Evolutionary conservation across 495 filamentous ascomycete species (phyloP).

Genomic region (Penicillium robsamsonii): DNA sequence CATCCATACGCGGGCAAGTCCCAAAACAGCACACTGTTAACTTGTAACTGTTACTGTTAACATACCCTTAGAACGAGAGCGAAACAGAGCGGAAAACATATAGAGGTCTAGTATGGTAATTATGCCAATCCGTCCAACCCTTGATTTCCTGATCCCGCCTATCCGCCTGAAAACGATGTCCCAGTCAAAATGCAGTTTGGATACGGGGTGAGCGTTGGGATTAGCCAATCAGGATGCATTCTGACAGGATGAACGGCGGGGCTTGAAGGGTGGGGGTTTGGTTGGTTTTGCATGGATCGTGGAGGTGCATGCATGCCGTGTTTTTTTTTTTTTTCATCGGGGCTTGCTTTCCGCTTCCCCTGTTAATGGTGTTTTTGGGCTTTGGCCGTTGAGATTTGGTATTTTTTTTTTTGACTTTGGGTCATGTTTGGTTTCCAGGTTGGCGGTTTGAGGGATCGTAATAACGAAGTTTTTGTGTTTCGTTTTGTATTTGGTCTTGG

Average conservation of each 20-base stretch:
- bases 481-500: background rate
- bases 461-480: background rate
- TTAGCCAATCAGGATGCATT: slow-evolving; percentile 21
- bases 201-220: slow-evolving; percentile 7
- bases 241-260: slow-evolving; percentile 32
- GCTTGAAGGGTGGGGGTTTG: slow-evolving; percentile 7
- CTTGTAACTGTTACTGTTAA: no score
- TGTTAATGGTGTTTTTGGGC: background rate
- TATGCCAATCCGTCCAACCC: no score
- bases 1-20: background rate
- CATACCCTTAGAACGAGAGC: background rate
- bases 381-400: slow-evolving; percentile 1
- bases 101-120: no score
- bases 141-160: background rate
- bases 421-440: background rate
- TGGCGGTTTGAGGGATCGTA: background rate
- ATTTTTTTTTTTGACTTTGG: background rate
- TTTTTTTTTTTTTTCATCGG: background rate
- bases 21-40: background rate
- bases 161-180: background rate
- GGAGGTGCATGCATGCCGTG: slow-evolving; percentile 8
- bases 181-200: background rate
- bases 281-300: slow-evolving; percentile 12
- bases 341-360: background rate
- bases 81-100: background rate